Evolutionary conservation across 208 protist genomes (phyloP).

Genomic region (Eutreptiella sp.): DNA sequence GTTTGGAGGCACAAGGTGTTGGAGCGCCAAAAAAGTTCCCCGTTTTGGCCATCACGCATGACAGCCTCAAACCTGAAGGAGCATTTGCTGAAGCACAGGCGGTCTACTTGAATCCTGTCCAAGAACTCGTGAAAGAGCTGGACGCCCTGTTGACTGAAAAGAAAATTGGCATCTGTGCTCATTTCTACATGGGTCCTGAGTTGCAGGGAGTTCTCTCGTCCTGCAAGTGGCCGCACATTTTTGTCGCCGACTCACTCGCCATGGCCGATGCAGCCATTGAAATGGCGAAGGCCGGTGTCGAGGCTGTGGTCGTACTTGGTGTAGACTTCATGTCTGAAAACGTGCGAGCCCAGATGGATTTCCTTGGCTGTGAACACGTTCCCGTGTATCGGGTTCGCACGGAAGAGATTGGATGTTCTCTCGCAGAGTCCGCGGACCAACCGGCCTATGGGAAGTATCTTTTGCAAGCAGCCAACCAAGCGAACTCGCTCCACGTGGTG

Average conservation of each 20-base stretch:
- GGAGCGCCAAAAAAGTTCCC: too few species aligned
- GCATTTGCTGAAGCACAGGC: slow-evolving; percentile 31
- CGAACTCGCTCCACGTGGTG: slow-evolving; percentile 28
- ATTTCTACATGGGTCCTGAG: slow-evolving; percentile 34
- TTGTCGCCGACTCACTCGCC: slow-evolving; percentile 26
- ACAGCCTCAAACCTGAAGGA: slow-evolving; percentile 1
- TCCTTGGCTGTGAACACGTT: slow-evolving; percentile 20
- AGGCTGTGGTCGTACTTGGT: slow-evolving; percentile 22
- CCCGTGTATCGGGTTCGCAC: slow-evolving; percentile 11
- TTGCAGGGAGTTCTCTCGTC: slow-evolving; percentile 23
- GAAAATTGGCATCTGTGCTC: slow-evolving; percentile 25
- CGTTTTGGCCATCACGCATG: neutral
- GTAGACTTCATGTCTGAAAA: slow-evolving; percentile 37
- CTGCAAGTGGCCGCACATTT: slow-evolving; percentile 20
- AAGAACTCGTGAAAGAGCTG: neutral
- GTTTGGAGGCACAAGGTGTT: too few species aligned
- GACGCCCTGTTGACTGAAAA: neutral
- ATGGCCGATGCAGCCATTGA: slow-evolving; percentile 29
- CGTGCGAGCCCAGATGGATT: slow-evolving; percentile 26
- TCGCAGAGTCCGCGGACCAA: slow-evolving; percentile 24
- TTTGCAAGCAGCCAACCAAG: slow-evolving; percentile 6
- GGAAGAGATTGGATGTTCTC: slow-evolving; percentile 30
- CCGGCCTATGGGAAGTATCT: slow-evolving; percentile 21
- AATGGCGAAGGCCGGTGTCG: slow-evolving; percentile 24
- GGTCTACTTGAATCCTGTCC: slow-evolving; percentile 21